phyloP scores from a whole-genome alignment of 1,284 basidiomycete genomes.

The Ceratobasidium sp. region DNA sequence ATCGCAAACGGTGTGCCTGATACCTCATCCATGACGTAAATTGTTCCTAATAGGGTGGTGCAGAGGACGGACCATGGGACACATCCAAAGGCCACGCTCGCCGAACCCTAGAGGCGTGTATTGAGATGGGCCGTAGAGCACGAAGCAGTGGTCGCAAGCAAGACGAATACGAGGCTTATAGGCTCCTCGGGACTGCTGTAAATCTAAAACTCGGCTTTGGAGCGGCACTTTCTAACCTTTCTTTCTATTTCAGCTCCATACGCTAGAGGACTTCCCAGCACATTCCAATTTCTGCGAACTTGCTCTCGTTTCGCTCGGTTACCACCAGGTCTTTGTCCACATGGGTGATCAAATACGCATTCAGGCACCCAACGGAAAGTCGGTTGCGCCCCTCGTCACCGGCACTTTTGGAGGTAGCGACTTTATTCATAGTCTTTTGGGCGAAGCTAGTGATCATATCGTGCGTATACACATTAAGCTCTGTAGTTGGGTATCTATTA shows the following conservation, averaged over 20 bases:
- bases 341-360: slow-evolving; percentile 86
- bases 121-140: slow-evolving; percentile 70
- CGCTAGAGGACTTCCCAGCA: slow-evolving; percentile 87
- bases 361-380: slow-evolving; percentile 78
- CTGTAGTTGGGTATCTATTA: not conserved
- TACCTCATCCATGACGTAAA: not conserved
- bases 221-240: not conserved
- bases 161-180: slow-evolving; percentile 85
- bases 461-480: slow-evolving; percentile 57
- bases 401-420: slow-evolving; percentile 90
- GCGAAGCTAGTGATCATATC: slow-evolving; percentile 78
- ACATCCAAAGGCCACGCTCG: slow-evolving; percentile 88
- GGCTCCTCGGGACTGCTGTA: slow-evolving; percentile 78
- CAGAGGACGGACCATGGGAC: slow-evolving; percentile 83
- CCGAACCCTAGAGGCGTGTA: slow-evolving; percentile 77
- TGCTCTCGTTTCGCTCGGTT: slow-evolving; percentile 77
- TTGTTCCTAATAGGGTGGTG: slow-evolving; percentile 9
- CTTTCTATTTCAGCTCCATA: slow-evolving; percentile 69
- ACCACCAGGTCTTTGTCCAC: slow-evolving; percentile 85
- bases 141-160: slow-evolving; percentile 68
- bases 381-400: slow-evolving; percentile 86
- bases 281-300: slow-evolving; percentile 92
- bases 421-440: slow-evolving; percentile 79
- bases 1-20: slow-evolving; percentile 77
- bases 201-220: slow-evolving; percentile 49